Base-by-base conservation (phyloP, 352 stramenopile species). In the Pythium periplocum region DNA sequence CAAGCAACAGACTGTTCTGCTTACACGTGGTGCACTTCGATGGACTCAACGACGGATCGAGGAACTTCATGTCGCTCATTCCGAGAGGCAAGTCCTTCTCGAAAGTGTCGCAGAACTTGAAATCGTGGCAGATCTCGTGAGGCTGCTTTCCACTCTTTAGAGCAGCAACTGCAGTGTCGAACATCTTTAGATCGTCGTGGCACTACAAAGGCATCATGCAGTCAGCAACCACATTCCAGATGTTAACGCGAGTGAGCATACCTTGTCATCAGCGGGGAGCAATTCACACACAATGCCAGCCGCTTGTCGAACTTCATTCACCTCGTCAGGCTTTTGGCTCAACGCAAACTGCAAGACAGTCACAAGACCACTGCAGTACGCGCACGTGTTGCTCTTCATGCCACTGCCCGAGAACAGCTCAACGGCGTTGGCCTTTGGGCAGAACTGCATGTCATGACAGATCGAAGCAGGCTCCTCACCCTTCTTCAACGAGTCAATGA, bases 391-490 rank as follows among this genome's bases (percentile, higher is more conserved):
- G 57, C 62, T 71, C 48, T 57, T 57, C 1, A 47, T 37, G 4
- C 32, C 31, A 30, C 11, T 4, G 4, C 33, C 12, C 6, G 44
- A 17, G 11, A 57, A n/a, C 5, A 40, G 6, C 5, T 54, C 12
- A 12, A 30, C 32, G 8, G 37, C 42, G 10, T 34, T 39, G 1
- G 26, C 12, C 41, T 51, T 55, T 17, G 57, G 58, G 41, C 80
- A 88, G 35, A 85, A 83, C 55, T 86, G 72, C 52, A 90, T 55
- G 39, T 87, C 70, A n/a, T 74, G 53, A 44, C 80, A 90, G 45
- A 90, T 85, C 31, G 64, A 51, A 40, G 75, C 79, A 1, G 73
- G 73, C 7, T 74, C 62, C 26, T 87, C 72, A 6, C 78, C 80
- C 64, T 83, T 87, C 55, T 80, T 71, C 4, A 90, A 67, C 45